These are phyloP conservation scores for Sclerospora graminicola DNA, from an alignment of 352 stramenopile genomes.

Conservation along the genomic window DNA sequence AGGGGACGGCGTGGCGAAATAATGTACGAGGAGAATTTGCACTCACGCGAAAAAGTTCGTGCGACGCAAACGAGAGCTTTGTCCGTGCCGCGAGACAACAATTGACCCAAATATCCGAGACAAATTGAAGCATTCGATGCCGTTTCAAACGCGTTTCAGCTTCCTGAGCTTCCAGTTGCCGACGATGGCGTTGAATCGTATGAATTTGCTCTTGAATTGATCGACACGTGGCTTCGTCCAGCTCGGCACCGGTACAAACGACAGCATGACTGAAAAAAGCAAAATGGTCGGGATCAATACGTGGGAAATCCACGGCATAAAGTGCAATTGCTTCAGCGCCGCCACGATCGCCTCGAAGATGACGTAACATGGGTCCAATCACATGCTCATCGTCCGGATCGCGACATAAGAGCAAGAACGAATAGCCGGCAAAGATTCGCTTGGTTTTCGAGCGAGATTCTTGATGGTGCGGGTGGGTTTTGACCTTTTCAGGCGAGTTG, in stretches of 20 bases:
- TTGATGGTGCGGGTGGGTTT: no score
- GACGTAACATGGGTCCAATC: constrained; percentile 28
- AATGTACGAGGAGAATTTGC: constrained; percentile 31
- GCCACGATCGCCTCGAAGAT: constrained; percentile 20
- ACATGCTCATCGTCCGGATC: constrained; percentile 34
- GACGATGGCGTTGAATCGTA: constrained; percentile 9
- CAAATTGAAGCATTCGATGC: constrained; percentile 32
- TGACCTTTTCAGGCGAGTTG: no score
- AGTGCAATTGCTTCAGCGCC: constrained; percentile 37
- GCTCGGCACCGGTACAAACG: constrained; percentile 36
- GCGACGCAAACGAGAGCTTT: constrained; percentile 36
- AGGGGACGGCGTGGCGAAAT: constrained; percentile 31
- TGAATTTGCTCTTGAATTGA: constrained; percentile 23
- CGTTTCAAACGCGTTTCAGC: not conserved
- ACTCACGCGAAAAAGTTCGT: constrained; percentile 36
- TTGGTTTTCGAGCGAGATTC: not conserved
- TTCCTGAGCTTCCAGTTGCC: not conserved
- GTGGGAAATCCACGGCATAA: constrained; percentile 33
- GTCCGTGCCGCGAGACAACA: constrained; percentile 43
- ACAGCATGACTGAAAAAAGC: constrained; percentile 57
- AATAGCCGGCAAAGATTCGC: constrained; percentile 33
- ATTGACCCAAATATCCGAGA: constrained; percentile 65
- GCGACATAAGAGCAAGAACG: constrained; percentile 50
- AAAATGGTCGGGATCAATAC: constrained; percentile 41
- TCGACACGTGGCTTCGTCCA: constrained; percentile 23